Evolutionary conservation across 2,329 filamentous ascomycete species (phyloP).

Genomic region (Calonectria crousiana): DNA sequence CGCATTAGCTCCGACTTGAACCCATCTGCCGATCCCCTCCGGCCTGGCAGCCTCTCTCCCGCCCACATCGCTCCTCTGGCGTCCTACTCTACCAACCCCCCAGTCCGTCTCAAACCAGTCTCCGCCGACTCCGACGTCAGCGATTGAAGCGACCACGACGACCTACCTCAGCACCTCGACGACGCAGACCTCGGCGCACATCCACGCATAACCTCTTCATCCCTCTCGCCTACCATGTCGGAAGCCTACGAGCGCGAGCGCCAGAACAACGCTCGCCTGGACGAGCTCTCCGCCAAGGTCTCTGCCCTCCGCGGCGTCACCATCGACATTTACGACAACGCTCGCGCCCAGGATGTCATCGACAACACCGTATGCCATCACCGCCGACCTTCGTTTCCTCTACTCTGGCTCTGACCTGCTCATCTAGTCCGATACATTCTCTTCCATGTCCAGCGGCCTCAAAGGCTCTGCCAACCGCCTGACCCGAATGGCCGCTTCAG

Average conservation of each 20-base stretch:
- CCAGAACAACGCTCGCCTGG: slow-evolving; percentile 95
- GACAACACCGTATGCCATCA: slow-evolving; percentile 78
- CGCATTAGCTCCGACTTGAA: slow-evolving; percentile 7
- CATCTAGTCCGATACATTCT: slow-evolving; percentile 86
- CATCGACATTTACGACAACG: slow-evolving; percentile 97
- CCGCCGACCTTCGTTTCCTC: neutral
- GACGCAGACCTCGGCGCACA: neutral
- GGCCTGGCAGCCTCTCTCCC: neutral
- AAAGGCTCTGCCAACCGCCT: slow-evolving; percentile 87
- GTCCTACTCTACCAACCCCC: neutral
- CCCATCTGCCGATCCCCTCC: neutral
- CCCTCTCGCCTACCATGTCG: slow-evolving; percentile 64
- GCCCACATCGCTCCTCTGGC: neutral
- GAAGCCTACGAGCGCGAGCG: slow-evolving; percentile 84
- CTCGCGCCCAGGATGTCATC: slow-evolving; percentile 87
- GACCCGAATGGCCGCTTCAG: slow-evolving; percentile 89
- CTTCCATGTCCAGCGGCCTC: slow-evolving; percentile 83
- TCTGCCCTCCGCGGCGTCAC: slow-evolving; percentile 93
- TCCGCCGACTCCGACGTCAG: neutral
- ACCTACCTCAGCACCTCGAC: neutral
- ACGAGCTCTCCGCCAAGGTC: slow-evolving; percentile 91
- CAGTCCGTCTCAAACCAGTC: neutral
- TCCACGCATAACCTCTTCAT: neutral
- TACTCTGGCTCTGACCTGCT: slow-evolving; percentile 20
- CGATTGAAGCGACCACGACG: slow-evolving; percentile 3